Percentiles rank a stretch among this genome's conserved stretches.
Evolutionary conservation across 805 yeast species (phyloP).

Genomic region (Debaryomyces tyrocola): DNA sequence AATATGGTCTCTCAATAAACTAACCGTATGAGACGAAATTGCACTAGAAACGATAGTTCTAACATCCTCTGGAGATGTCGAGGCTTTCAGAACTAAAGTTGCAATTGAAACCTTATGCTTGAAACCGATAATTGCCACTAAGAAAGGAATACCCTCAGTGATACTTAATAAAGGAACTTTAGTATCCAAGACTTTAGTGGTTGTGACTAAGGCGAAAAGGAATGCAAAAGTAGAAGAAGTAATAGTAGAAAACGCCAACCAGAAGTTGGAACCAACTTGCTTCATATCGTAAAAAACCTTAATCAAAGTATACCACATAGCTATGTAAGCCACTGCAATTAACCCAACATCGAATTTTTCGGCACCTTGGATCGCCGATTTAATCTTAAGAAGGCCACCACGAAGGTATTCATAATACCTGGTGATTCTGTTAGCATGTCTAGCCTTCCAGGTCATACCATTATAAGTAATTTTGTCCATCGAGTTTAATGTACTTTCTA

Average conservation of each 20-base stretch:
- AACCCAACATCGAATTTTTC: constrained; percentile 83
- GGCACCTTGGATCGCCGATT: constrained; percentile 60
- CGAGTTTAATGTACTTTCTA: constrained; percentile 20
- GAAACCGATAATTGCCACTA: constrained; percentile 90
- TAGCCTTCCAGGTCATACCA: constrained; percentile 60
- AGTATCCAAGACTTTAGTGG: constrained; percentile 54
- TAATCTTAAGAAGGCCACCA: constrained; percentile 38
- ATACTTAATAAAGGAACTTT: constrained; percentile 71
- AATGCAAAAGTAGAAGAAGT: constrained; percentile 82
- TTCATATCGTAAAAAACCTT: constrained; percentile 77
- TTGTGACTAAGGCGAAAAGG: constrained; percentile 65
- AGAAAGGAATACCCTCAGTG: constrained; percentile 90
- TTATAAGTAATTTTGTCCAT: constrained; percentile 30
- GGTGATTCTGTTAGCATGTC: constrained; percentile 55
- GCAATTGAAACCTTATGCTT: constrained; percentile 80
- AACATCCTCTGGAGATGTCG: constrained; percentile 41
- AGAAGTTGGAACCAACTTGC: constrained; percentile 76
- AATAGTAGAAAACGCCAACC: constrained; percentile 81
- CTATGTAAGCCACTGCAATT: constrained; percentile 76
- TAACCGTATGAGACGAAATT: constrained; percentile 41
- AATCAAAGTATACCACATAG: constrained; percentile 82
- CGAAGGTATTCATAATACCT: constrained; percentile 55
- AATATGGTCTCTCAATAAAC: constrained; percentile 72
- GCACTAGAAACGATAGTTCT: constrained; percentile 44
- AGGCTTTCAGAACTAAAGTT: constrained; percentile 49